Evolutionary conservation across 2,329 filamentous ascomycete species (phyloP).

Genomic region (Claviceps sp.): DNA sequence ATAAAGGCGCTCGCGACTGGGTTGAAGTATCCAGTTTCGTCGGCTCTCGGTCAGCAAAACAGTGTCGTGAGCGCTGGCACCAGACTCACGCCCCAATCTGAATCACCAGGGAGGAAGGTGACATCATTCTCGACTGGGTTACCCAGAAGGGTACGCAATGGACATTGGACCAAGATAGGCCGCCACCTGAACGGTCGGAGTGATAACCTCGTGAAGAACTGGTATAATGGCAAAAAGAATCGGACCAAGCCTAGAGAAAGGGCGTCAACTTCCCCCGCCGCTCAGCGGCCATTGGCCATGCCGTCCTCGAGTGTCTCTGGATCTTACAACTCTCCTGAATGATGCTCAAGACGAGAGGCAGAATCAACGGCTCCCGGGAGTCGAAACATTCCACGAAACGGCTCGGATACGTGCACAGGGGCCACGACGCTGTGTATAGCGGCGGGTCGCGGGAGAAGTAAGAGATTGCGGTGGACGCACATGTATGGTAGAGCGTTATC

Average conservation of each 20-base stretch:
- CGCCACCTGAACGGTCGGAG: constrained; percentile 69
- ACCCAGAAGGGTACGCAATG: constrained; percentile 70
- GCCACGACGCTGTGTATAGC: too few relatives aligned
- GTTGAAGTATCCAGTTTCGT: constrained; percentile 70
- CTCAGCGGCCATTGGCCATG: too few relatives aligned
- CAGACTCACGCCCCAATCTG: constrained; percentile 83
- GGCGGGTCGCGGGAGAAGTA: too few relatives aligned
- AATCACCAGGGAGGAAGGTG: constrained; percentile 56
- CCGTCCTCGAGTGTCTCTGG: too few relatives aligned
- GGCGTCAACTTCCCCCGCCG: background rate
- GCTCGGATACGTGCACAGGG: too few relatives aligned
- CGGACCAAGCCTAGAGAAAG: constrained; percentile 31
- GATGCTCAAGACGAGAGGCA: too few relatives aligned
- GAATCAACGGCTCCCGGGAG: too few relatives aligned
- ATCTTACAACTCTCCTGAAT: too few relatives aligned
- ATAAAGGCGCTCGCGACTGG: constrained; percentile 75
- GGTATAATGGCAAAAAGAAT: constrained; percentile 91
- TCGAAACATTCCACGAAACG: too few relatives aligned
- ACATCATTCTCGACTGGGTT: constrained; percentile 66
- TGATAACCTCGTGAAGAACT: constrained; percentile 95
- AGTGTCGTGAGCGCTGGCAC: constrained; percentile 87
- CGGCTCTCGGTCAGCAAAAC: constrained; percentile 71
- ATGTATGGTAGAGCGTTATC: too few relatives aligned
- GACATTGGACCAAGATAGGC: constrained; percentile 94
- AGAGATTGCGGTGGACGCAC: too few relatives aligned